Percentiles rank a stretch among this genome's conserved stretches.
These are phyloP conservation scores for Penstemon barbatus DNA, from an alignment of 257 asterid species.

Conservation along the genomic window DNA sequence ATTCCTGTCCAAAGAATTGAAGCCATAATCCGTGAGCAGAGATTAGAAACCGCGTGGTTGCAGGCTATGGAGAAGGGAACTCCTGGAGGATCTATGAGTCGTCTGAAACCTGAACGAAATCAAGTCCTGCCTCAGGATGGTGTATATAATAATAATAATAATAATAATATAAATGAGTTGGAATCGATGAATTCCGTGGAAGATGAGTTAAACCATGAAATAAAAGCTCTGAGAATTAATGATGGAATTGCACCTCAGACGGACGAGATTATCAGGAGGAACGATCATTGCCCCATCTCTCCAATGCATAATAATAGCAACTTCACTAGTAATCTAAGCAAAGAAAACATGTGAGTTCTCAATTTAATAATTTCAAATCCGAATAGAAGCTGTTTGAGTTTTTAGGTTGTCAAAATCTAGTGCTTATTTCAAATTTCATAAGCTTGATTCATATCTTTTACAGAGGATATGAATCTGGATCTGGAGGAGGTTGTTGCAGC, in stretches of 20 bases:
- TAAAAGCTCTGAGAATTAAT: constrained; percentile 56
- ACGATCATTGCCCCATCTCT: constrained; percentile 56
- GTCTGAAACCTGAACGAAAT: constrained; percentile 76
- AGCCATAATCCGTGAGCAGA: constrained; percentile 80
- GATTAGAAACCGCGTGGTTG: constrained; percentile 89
- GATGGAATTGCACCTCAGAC: constrained; percentile 42
- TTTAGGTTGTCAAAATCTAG: too few species aligned
- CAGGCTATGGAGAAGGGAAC: constrained; percentile 86
- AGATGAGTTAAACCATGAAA: constrained; percentile 67
- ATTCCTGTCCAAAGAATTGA: constrained; percentile 72
- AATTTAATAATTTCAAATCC: neutral
- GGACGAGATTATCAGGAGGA: constrained; percentile 38
- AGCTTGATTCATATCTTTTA: constrained; percentile 1
- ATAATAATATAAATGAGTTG: constrained; percentile 11
- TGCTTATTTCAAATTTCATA: too few species aligned
- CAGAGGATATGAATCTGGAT: constrained; percentile 94
- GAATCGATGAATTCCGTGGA: constrained; percentile 47
- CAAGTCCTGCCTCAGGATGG: constrained; percentile 77
- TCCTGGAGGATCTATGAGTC: constrained; percentile 51
- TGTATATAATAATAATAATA: too few species aligned
- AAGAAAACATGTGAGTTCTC: constrained; percentile 65
- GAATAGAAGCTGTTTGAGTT: neutral
- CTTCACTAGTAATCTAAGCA: constrained; percentile 52
- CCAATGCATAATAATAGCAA: constrained; percentile 84
- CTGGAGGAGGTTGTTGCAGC: constrained; percentile 78